phyloP scores from a whole-genome alignment of 257 asterid genomes.

The Hygrophila difformis region DNA sequence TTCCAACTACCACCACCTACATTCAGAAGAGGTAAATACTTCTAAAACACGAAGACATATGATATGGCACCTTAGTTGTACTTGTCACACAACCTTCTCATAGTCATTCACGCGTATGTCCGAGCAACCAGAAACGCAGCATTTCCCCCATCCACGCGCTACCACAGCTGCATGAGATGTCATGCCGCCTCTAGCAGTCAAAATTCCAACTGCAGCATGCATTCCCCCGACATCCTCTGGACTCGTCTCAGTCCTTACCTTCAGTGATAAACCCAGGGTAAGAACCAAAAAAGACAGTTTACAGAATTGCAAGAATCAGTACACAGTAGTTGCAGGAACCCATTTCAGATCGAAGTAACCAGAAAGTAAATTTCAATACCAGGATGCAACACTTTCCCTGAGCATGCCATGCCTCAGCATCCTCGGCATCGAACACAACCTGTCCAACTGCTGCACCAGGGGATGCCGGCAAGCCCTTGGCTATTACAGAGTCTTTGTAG shows the following conservation, averaged over 20 bases:
- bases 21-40: slow-evolving; percentile 8
- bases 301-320: neutral
- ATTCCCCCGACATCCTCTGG: slow-evolving; percentile 98
- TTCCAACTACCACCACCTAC: slow-evolving; percentile 50
- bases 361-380: too few relatives aligned
- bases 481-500: slow-evolving; percentile 66
- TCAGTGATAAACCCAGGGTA: neutral
- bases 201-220: slow-evolving; percentile 92
- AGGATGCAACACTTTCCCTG: slow-evolving; percentile 82
- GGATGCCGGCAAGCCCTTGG: slow-evolving; percentile 91
- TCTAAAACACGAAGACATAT: neutral
- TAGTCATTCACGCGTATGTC: slow-evolving; percentile 78
- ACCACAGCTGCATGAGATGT: slow-evolving; percentile 99
- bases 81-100: slow-evolving; percentile 50
- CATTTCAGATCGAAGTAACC: too few relatives aligned
- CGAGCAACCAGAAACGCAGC: slow-evolving; percentile 90
- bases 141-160: slow-evolving; percentile 99
- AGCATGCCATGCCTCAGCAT: slow-evolving; percentile 87
- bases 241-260: slow-evolving; percentile 93
- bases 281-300: neutral
- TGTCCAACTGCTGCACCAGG: slow-evolving; percentile 99
- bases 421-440: slow-evolving; percentile 80
- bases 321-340: too few relatives aligned
- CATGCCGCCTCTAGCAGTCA: slow-evolving; percentile 98
- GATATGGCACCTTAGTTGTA: neutral